Percentiles rank a stretch among this genome's conserved stretches.
These are phyloP conservation scores for Histomonas meleagridis DNA, from an alignment of 208 protist genomes.

Conservation along the genomic window DNA sequence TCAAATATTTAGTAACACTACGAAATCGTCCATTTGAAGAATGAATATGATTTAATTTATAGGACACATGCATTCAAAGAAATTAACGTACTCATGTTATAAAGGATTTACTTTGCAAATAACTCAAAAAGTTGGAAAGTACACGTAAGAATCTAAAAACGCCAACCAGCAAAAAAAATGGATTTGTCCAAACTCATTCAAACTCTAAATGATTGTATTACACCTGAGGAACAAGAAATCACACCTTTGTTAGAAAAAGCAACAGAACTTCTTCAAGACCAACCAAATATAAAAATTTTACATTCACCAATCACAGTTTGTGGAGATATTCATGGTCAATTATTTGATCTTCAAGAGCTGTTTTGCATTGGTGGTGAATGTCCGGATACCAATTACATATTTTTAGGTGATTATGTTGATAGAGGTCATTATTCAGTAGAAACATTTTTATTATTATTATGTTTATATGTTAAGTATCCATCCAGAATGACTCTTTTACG, in stretches of 20 bases:
- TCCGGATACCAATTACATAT: slow-evolving; percentile 92
- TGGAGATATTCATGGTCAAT: slow-evolving; percentile 41
- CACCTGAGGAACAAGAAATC: not conserved
- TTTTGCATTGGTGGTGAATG: slow-evolving; percentile 64
- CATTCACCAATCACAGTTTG: slow-evolving; percentile 20
- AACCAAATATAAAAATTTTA: slow-evolving; percentile 16
- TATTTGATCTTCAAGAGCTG: slow-evolving; percentile 65
- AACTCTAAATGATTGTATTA: not conserved
- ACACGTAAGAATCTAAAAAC: too few species aligned
- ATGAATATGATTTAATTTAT: too few species aligned
- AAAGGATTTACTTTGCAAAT: too few species aligned
- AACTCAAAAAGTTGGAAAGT: too few species aligned
- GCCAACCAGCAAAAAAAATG: too few species aligned
- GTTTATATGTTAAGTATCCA: slow-evolving; percentile 69
- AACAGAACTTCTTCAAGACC: not conserved
- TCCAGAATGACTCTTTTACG: slow-evolving; percentile 69
- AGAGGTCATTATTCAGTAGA: slow-evolving; percentile 59
- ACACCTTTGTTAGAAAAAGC: not conserved
- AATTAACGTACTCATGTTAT: too few species aligned
- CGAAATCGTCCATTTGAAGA: too few species aligned
- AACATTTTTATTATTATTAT: slow-evolving; percentile 73
- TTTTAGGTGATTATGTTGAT: slow-evolving; percentile 62
- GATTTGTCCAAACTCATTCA: not conserved
- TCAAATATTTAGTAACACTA: too few species aligned
- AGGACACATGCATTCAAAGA: too few species aligned